Base-by-base conservation (phyloP, 139 green algal species). In the Chlorella vulgaris region DNA sequence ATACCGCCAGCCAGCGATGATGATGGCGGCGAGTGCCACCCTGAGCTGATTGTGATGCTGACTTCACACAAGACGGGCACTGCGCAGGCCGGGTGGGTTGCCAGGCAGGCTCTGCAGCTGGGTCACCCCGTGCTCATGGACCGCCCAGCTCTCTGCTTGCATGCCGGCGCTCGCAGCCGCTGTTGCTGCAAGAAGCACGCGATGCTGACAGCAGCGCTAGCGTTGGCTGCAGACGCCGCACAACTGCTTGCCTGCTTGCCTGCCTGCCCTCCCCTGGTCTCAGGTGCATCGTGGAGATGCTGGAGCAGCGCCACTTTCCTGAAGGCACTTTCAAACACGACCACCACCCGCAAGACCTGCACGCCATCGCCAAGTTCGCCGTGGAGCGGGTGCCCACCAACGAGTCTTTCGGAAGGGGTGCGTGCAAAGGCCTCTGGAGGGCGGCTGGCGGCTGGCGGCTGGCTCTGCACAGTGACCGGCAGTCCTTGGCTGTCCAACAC, bases 281-380 rank as follows among this genome's bases (percentile, higher is more conserved):
- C 70, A 77, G 70, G 40, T 78, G 71, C 71, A 78, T 78, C 50
- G 51, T 35, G 2, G 71, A 78, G 35, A 66, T 78, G 33, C 6
- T 67, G 6, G 71, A 78, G 51, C 71, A 78, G 71, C 51, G 71
- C 7, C 67, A 78, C 35, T 5, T 68, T 29, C 33, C 24, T 21
- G 50, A 47, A 36, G 71, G 71, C 19, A 50, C 71, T 1, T 24
- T 8, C 47, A 35, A 22, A 31, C 71, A 78, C 51, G 55, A 50
- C 51, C 71, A 78, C 71, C 35, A 68, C 51, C 71, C 71, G 6
- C n/a, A 7, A 24, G 13, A 40, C 35, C 51, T 78, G 51, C 71
- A 78, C 51, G 42, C 55, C 8, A 35, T 50, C 7, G 36, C 71
- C 5, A 3, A 35, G 19, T 78, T 78, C 67, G 71, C 71, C 3